Base-by-base conservation (phyloP, 805 yeast species). In the Lachancea sp. region DNA sequence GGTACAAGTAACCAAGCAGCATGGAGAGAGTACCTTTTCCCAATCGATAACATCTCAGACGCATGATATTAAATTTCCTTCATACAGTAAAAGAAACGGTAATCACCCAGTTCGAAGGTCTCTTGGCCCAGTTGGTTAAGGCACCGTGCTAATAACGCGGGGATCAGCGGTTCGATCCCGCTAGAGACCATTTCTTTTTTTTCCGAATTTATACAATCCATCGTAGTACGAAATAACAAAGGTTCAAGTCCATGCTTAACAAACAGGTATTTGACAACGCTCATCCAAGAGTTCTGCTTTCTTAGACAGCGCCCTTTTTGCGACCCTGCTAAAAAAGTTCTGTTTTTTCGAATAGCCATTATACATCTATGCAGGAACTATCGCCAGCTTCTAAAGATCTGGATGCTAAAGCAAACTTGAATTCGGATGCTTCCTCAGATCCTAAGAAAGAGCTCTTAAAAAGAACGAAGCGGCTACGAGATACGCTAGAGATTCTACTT, bases 101-200 rank as follows among this genome's bases (percentile, higher is more conserved):
- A n/a, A n/a, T n/a, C n/a, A n/a, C 20, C 15, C n/a, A 8, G 7
- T 15, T 16, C 8, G 35, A 18, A 26, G 58, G 57, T 52, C 55
- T 48, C 54, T 51, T 55, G 58, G 61, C 58, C 58, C 60, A 56
- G 55, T 54, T 52, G 56, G 58, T 56, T 55, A 54, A 55, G 58
- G 60, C 58, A 51, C 54, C 56, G 60, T 55, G 58, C 60, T 55
- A 51, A 55, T 53, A 55, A 55, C 58, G 60, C 58, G 55, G 58
- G 55, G 60, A 55, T 55, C 60, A 52, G 55, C 60, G 54, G 60
- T 55, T 55, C 60, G 60, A 55, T 54, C 57, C 60, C 55, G 60
- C 58, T 53, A 54, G 58, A 50, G 56, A 55, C 58, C 60, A 54
- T 47, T 41, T 40, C 35, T 22, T 34, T 20, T 29, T 29, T 29